These are phyloP conservation scores for Thoreauomyces humboldtii DNA, from an alignment of 192 early-diverging fungal species.

Conservation along the genomic window DNA sequence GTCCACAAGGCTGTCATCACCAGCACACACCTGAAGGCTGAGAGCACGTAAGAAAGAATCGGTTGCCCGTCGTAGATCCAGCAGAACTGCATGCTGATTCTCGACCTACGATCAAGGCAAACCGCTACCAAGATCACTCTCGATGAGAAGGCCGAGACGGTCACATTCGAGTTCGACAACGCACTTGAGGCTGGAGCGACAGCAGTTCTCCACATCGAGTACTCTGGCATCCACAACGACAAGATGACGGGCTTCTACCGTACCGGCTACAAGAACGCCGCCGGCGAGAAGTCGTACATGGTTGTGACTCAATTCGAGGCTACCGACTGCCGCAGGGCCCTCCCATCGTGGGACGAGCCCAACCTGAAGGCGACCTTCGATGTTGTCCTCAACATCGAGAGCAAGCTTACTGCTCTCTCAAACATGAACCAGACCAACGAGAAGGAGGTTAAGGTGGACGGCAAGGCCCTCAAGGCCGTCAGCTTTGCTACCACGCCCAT, in stretches of 20 bases:
- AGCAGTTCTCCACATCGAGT: conserved; percentile 44
- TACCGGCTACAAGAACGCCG: conserved; percentile 62
- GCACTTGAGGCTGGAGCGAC: conserved; percentile 43
- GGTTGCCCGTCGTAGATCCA: neutral
- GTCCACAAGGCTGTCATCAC: conserved; percentile 30
- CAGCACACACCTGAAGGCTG: conserved; percentile 32
- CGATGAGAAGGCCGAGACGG: conserved; percentile 42
- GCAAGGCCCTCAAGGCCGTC: conserved; percentile 70
- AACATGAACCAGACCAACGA: conserved; percentile 88
- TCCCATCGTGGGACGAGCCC: conserved; percentile 99
- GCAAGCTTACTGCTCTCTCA: conserved; percentile 76
- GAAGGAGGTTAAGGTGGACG: conserved; percentile 48
- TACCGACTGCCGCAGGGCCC: conserved; percentile 82
- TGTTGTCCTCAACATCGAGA: conserved; percentile 76
- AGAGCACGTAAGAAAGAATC: conserved; percentile 31
- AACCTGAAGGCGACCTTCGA: conserved; percentile 93
- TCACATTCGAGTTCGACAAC: conserved; percentile 48
- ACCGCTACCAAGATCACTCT: conserved; percentile 41
- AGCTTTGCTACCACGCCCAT: conserved; percentile 86
- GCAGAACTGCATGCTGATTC: neutral
- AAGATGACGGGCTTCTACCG: conserved; percentile 96
- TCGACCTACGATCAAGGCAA: conserved; percentile 24
- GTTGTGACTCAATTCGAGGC: conserved; percentile 96
- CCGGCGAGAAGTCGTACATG: conserved; percentile 58
- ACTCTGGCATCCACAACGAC: conserved; percentile 61